Conservation (phyloP, 352 stramenopile species). For the Phytophthora uliginosa region DNA sequence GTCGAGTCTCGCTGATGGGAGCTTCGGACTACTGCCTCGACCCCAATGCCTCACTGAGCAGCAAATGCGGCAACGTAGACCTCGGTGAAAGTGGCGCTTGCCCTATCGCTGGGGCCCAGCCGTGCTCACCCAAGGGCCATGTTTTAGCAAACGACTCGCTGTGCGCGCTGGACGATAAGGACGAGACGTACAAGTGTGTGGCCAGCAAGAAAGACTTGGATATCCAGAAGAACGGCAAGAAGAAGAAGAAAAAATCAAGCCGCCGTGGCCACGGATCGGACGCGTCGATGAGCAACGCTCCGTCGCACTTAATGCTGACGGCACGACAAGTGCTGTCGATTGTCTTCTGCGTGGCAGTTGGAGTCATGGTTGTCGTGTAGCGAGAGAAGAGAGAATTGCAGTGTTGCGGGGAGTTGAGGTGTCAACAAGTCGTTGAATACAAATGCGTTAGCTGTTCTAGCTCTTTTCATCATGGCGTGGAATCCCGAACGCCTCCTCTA, state of each 20-base stretch:
- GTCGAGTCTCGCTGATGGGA: conserved; percentile 77
- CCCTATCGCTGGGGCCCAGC: conserved; percentile 56
- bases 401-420: too few relatives aligned
- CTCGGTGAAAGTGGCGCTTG: conserved; percentile 65
- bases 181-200: conserved; percentile 82
- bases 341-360: conserved; percentile 30
- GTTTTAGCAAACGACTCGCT: conserved; percentile 69
- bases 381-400: background rate
- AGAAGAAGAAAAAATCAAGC: conserved; percentile 53
- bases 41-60: conserved; percentile 46
- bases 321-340: conserved; percentile 32
- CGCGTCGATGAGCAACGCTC: conserved; percentile 21
- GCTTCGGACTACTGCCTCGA: conserved; percentile 76
- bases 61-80: conserved; percentile 78
- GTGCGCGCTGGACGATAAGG: conserved; percentile 65
- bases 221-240: conserved; percentile 65
- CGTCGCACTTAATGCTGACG: conserved; percentile 10
- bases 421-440: conserved; percentile 26
- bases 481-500: background rate
- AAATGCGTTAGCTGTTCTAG: conserved; percentile 20
- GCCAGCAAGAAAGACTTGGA: conserved; percentile 72
- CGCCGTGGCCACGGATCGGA: conserved; percentile 21
- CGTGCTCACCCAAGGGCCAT: conserved; percentile 69
- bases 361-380: conserved; percentile 39
- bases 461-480: conserved; percentile 2